Conservation (phyloP, 768 basidiomycete genomes). For the Pleurotus platypus region DNA sequence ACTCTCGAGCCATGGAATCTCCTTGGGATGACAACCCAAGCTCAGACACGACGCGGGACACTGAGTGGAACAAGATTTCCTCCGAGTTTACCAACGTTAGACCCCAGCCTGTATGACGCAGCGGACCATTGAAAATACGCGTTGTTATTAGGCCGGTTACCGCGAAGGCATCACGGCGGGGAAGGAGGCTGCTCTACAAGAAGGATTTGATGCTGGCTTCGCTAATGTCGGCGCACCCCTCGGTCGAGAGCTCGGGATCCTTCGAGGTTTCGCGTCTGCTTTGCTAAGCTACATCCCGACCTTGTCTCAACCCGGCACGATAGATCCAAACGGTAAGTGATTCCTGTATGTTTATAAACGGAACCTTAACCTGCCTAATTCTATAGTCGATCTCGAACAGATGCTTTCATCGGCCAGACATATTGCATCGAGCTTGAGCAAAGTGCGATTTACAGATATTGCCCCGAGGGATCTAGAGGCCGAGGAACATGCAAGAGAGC, state of each 20-base stretch:
- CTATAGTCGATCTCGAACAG: neutral
- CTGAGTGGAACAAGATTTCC: conserved; percentile 68
- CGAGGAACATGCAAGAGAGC: conserved; percentile 69
- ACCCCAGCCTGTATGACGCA: neutral
- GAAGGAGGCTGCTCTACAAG: conserved; percentile 82
- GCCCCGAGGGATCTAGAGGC: conserved; percentile 76
- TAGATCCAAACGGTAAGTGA: neutral
- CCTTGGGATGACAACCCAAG: conserved; percentile 56
- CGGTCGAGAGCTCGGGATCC: conserved; percentile 71
- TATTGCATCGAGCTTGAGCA: conserved; percentile 52
- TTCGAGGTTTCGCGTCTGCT: conserved; percentile 71
- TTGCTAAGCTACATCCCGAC: conserved; percentile 54
- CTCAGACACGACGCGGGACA: conserved; percentile 31
- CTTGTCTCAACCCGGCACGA: neutral
- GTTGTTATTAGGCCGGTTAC: conserved; percentile 70
- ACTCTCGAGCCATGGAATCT: conserved; percentile 37
- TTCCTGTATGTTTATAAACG: neutral
- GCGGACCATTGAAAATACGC: neutral
- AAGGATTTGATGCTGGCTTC: conserved; percentile 89
- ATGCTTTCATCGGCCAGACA: conserved; percentile 28
- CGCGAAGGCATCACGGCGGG: conserved; percentile 95
- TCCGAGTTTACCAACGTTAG: conserved; percentile 69
- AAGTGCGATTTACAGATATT: conserved; percentile 67
- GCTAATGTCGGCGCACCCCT: conserved; percentile 65
- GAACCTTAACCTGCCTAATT: neutral